Evolutionary conservation across 2,329 filamentous ascomycete genomes (phyloP), one percentile per base, ranked within the genome.

Genomic region (Sclerotinia minor): DNA sequence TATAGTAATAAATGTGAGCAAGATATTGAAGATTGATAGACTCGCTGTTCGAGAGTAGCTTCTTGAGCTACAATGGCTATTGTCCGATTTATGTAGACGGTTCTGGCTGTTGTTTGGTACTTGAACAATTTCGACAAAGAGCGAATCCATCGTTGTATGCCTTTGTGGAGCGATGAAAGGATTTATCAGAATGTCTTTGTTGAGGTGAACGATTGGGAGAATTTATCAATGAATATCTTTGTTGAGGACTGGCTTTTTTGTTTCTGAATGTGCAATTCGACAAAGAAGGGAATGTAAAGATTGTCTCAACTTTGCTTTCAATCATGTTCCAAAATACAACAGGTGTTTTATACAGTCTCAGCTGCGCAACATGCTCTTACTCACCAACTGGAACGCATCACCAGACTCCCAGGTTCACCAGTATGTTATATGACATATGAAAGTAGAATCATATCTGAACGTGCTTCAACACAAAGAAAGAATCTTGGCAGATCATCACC

Each of bases 11-110:
- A 35, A 15, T 17, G 13, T 15, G 3, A 41, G 38, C 15, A 41
- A 41, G 38, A 41, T 41, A 35, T n/a, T 35, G 19, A 19, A 54
- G 29, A 54, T 38, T 38, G 11, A 19, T 35, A 32, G 29, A 54
- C 52, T 54, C 13, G 52, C 7, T n/a, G 29, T 55, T 61, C 9
- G 59, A 41, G n/a, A 24, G 50, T 63, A 17, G n/a, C 2, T 49
- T 63, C 21, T 57, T 35, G 44, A 11, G 13, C 19, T 26, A 63
- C 59, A 63, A 50, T 63, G 8, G 32, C 2, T 2, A 63, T 63
- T 63, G 45, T 63, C 59, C 59, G 29, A 63, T 26, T 63, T 50
- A 63, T 38, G 8, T 63, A 63, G 29, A 19, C 21, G n/a, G 17
- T 50, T 50, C 29, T 38, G 21, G 2, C 17, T 17, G 26, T 63